Evolutionary conservation across 176 grass and related monocot species (phyloP).

Genomic region (Saccharum spontaneum): DNA sequence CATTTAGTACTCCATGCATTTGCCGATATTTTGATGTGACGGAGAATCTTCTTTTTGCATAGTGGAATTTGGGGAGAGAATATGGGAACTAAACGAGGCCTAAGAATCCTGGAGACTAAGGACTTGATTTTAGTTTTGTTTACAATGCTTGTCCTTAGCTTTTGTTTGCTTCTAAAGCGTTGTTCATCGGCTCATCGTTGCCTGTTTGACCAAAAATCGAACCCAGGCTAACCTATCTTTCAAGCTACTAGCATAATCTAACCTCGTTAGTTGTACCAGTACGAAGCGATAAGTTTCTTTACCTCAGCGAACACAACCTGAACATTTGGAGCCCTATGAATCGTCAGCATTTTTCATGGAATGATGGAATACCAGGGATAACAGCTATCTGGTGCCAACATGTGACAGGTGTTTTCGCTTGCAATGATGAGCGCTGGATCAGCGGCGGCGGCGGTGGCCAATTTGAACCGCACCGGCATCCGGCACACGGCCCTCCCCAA

Average conservation of each 20-base stretch:
- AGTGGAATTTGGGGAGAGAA: too few relatives aligned
- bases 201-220: background rate
- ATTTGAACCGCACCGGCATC: slow-evolving; percentile 78
- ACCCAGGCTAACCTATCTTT: background rate
- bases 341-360: background rate
- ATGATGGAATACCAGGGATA: background rate
- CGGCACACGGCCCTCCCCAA: slow-evolving; percentile 61
- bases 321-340: background rate
- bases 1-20: too few relatives aligned
- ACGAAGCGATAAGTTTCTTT: slow-evolving; percentile 12
- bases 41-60: too few relatives aligned
- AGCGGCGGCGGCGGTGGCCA: slow-evolving; percentile 59
- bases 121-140: background rate
- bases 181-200: background rate
- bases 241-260: slow-evolving; percentile 10
- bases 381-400: background rate
- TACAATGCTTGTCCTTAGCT: slow-evolving; percentile 4
- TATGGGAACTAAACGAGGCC: too few relatives aligned
- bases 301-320: background rate
- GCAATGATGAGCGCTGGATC: slow-evolving; percentile 79
- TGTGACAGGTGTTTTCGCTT: slow-evolving; percentile 66
- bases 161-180: slow-evolving; percentile 24
- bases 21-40: too few relatives aligned
- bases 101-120: background rate
- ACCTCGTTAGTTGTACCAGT: slow-evolving; percentile 5